Evolutionary conservation across 345 rosid species (phyloP), one percentile per base, ranked within the genome.

Genomic region (Citrus australasica): DNA sequence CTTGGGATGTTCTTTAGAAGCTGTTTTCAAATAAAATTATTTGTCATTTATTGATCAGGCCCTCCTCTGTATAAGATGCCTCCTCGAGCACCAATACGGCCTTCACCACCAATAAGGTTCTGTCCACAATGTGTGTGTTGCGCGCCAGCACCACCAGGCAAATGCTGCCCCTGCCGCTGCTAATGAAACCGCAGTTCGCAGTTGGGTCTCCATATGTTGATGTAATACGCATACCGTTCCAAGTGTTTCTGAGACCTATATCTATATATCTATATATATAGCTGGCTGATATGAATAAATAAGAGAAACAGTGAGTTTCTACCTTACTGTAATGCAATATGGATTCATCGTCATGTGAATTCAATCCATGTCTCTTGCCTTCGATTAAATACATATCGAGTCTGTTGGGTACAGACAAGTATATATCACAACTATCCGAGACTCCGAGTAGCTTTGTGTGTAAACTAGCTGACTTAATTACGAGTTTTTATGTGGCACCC

Each of bases 91-190:
- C 35, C 60, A 2, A 2, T 16, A 67, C 7, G 22, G 27, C 7
- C 9, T 11, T 42, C 58, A 5, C 35, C 60, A 27, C 35, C 60
- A 6, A 17, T 64, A 67, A 16, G 22, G 16, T 14, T 76, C 0
- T 84, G 82, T 40, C 86, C 82, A 0, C 65, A 75, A 16, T 84
- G 80, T 33, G 76, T 67, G 1, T 83, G 86, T 28, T 83, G 79
- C 67, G 21, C 35, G 3, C 53, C 33, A 4, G 67, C 38, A 16
- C 38, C 67, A 16, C 67, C 67, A 8, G 67, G 67, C 17, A 2
- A 33, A 30, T 30, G 67, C 32, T 64, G 67, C 38, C 38, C 67
- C 6, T 30, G 40, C 24, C 40, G 68, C 68, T 32, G 68, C 68
- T 64, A 37, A 64, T 46, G 51, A 46, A 42, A 46, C 13, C 51